Conservation (phyloP, 148 eudicot genomes). For the Rhododendron mucronatum region DNA sequence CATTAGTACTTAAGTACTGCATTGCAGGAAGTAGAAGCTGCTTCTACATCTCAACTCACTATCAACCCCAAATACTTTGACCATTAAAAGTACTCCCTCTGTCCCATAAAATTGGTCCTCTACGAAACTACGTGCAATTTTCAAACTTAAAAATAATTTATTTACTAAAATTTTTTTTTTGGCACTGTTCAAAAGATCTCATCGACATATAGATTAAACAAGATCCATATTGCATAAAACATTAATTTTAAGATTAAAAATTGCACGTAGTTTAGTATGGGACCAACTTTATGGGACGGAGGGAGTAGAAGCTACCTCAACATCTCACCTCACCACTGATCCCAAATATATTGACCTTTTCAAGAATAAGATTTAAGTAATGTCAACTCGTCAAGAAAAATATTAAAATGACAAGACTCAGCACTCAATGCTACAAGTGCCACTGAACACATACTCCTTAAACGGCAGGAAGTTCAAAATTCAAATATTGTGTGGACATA, state of each 20-base stretch:
- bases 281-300: background rate
- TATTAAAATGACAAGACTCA: background rate
- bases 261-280: background rate
- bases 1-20: background rate
- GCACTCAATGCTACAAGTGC: background rate
- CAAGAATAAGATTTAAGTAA: background rate
- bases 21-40: background rate
- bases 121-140: background rate
- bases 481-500: background rate
- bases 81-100: background rate
- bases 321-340: background rate
- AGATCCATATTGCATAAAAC: background rate
- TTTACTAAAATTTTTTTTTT: no score
- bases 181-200: background rate
- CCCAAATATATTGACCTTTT: background rate
- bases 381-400: background rate
- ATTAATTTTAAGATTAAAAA: background rate
- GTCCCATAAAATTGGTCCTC: background rate
- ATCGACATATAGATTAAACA: background rate
- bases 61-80: background rate
- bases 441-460: background rate
- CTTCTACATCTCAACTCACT: background rate
- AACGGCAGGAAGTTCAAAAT: background rate
- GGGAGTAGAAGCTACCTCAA: background rate
- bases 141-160: no score